These are phyloP conservation scores for Malus asiatica DNA, from an alignment of 306 rosid species.

Conservation along the genomic window DNA sequence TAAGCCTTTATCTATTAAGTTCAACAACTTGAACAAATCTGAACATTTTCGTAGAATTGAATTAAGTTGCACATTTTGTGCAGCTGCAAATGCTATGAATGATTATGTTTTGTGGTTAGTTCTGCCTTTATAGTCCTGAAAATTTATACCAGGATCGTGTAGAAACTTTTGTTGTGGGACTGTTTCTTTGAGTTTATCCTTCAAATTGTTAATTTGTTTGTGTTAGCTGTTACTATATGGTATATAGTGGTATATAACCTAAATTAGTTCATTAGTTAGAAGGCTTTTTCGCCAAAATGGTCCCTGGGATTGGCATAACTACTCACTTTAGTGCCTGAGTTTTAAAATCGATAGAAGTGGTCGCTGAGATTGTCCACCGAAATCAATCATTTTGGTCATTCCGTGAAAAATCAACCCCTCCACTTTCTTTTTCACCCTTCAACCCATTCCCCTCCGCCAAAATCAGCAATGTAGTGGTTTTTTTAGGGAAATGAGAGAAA, in stretches of 20 bases:
- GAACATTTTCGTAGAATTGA: background rate
- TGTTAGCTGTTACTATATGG: background rate
- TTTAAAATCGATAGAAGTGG: too few species aligned
- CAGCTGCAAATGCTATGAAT: background rate
- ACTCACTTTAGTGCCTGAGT: too few species aligned
- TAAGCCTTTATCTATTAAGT: background rate
- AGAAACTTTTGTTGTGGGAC: background rate
- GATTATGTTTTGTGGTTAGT: background rate
- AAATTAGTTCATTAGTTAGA: background rate
- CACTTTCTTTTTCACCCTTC: too few species aligned
- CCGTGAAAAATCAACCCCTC: too few species aligned
- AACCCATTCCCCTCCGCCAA: too few species aligned
- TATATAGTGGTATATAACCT: background rate
- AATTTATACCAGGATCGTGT: background rate
- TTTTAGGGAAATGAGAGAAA: too few species aligned
- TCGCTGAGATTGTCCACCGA: too few species aligned
- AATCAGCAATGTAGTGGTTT: too few species aligned
- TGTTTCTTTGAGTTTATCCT: background rate
- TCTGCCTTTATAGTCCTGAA: background rate
- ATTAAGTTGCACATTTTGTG: background rate
- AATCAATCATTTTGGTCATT: too few species aligned
- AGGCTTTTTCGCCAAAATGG: too few species aligned
- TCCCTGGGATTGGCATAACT: too few species aligned
- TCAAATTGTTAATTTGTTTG: background rate
- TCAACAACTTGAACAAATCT: background rate